phyloP scores from a whole-genome alignment of 331 rosid genomes.

The Arachis monticola region DNA sequence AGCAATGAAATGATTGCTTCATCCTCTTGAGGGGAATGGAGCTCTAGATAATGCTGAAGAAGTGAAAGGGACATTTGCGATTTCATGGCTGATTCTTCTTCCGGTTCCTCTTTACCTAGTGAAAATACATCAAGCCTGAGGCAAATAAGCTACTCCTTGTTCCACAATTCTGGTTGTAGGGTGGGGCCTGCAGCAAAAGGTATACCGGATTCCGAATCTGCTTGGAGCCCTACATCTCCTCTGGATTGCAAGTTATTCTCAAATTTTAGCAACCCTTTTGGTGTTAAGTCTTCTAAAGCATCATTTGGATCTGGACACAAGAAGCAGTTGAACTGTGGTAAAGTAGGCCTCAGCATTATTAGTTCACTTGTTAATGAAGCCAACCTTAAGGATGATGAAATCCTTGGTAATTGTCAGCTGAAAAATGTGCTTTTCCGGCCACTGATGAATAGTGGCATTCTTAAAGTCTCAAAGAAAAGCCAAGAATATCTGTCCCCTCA shows the following conservation, averaged over 20 bases:
- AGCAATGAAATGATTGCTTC: slow-evolving; percentile 40
- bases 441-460: slow-evolving; percentile 57
- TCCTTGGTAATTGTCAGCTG: slow-evolving; percentile 51
- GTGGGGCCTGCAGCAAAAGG: slow-evolving; percentile 59
- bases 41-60: slow-evolving; percentile 43
- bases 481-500: slow-evolving; percentile 48
- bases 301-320: slow-evolving; percentile 46
- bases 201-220: slow-evolving; percentile 63
- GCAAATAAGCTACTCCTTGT: slow-evolving; percentile 59
- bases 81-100: slow-evolving; percentile 74
- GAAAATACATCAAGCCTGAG: slow-evolving; percentile 51
- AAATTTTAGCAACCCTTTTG: slow-evolving; percentile 60
- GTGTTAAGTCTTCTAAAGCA: slow-evolving; percentile 48
- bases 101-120: slow-evolving; percentile 51
- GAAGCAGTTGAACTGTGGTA: slow-evolving; percentile 53
- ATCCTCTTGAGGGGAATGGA: background rate
- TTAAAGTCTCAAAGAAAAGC: slow-evolving; percentile 47
- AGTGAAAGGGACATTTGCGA: slow-evolving; percentile 39
- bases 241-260: slow-evolving; percentile 68
- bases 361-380: slow-evolving; percentile 68
- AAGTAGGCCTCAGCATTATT: slow-evolving; percentile 80
- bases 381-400: slow-evolving; percentile 48
- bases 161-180: slow-evolving; percentile 68
- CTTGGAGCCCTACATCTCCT: slow-evolving; percentile 85
- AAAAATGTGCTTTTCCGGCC: slow-evolving; percentile 74